Evolutionary conservation across 331 rosid genomes (phyloP).

Genomic region (Rhamnella rubrinervis): DNA sequence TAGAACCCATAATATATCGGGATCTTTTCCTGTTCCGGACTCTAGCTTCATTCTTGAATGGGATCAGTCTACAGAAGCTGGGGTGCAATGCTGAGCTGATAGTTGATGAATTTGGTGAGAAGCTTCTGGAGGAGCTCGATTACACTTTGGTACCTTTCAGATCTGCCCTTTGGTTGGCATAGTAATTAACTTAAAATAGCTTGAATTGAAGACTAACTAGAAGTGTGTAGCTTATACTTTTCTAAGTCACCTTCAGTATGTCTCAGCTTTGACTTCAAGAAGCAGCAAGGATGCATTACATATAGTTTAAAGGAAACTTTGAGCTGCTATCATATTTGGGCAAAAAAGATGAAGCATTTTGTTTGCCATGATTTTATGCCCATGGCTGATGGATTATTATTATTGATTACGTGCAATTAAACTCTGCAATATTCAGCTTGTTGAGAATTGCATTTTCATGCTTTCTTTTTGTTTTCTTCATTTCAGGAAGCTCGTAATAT

Average conservation of each 20-base stretch:
- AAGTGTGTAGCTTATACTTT: neutral
- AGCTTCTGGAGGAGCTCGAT: slow-evolving; percentile 99
- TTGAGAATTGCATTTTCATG: slow-evolving; percentile 6
- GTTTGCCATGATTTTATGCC: neutral
- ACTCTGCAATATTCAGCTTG: slow-evolving; percentile 4
- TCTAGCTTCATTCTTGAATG: slow-evolving; percentile 91
- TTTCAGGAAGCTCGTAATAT: slow-evolving; percentile 95
- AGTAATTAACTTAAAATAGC: slow-evolving; percentile 7
- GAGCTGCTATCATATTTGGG: neutral
- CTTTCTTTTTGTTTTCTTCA: slow-evolving; percentile 7
- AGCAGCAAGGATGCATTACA: neutral
- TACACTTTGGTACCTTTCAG: slow-evolving; percentile 75
- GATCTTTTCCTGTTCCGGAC: slow-evolving; percentile 96
- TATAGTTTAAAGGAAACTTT: neutral
- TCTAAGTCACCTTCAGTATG: neutral
- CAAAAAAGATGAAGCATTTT: neutral
- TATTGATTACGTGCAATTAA: neutral
- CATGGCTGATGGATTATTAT: neutral
- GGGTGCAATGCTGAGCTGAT: slow-evolving; percentile 98
- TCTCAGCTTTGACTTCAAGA: neutral
- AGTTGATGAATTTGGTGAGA: slow-evolving; percentile 99
- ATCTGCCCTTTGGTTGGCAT: slow-evolving; percentile 29
- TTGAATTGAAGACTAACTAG: neutral
- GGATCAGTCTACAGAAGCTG: slow-evolving; percentile 81
- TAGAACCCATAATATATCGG: slow-evolving; percentile 90